Base-by-base conservation (phyloP, 2,329 filamentous ascomycete genomes). In the Paramyrothecium sp. region DNA sequence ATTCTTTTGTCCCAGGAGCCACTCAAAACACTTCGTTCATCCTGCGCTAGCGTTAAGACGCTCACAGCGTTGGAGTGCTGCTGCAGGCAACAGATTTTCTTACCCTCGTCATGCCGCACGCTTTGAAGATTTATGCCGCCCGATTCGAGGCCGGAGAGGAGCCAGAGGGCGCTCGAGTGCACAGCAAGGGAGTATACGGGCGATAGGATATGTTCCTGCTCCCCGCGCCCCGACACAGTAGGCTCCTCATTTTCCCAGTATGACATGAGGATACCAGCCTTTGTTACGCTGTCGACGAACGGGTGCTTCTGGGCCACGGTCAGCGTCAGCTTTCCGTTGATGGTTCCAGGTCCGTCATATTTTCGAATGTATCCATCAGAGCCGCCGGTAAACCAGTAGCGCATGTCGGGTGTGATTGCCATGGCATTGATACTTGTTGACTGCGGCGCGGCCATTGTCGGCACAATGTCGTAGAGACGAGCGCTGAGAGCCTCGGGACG, bases 201-300 rank as follows among this genome's bases (percentile, higher is more conserved):
- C 11, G 92, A 96, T n/a, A 94, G 75, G 5, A 83, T 75, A 22
- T 85, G 76, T 3, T 91, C 88, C 51, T 89, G 77, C 13, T 79
- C 77, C 16, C 78, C 72, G 38, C 76, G 73, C 4, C 74, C 72
- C 0, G 75, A 71, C 1, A 68, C 70, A 3, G 75, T 63, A 2
- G 86, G 85, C 69, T 99, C 94, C 71, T 97, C 93, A 67, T 98
- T 99, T 73, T 97, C 95, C 95, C 95, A 99, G 73, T 99, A 99
- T 54, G 91, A 96, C 83, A 97, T 88, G 53, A 98, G 77, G 7
- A 97, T 91, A 1, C 93, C 95, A 2, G 94, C 93, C 74, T 99
- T 99, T 56, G 92, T 91, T 48, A 99, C 95, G 66, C 91, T 97
- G 71, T 99, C 95, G 46, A 99, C 95, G 67, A 98, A 99, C 0